Base-by-base conservation (phyloP, 208 protist species). In the Herpetomonas muscarum region DNA sequence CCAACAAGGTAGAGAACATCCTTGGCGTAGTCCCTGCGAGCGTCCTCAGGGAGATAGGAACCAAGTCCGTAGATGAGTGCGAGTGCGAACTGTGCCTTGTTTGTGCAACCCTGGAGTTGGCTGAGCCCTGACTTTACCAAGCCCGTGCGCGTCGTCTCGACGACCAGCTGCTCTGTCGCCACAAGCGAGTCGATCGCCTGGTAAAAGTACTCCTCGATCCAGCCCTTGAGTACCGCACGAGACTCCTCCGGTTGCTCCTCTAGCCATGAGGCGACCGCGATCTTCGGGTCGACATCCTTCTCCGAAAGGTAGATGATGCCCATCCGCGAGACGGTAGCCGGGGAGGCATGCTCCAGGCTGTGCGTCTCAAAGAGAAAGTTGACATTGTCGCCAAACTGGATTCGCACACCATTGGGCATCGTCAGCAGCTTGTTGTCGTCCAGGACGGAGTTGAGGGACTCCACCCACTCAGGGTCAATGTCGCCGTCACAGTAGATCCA, bases 331-430 rank as follows among this genome's bases (percentile, higher is more conserved):
- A 98, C 87, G n/a, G 97, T 98, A 3, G 96, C 96, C 13, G 96
- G 97, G 30, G 97, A 99, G n/a, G 98, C 98, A 65, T 89, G 98
- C 62, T 94, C 85, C 6, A 99, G 83, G 70, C 88, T 94, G 87
- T 99, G 93, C 21, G 97, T 98, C 77, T 99, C 98, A 73, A 99
- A 99, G 48, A 99, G 77, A 61, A 99, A 99, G 81, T 99, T 99
- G 26, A 99, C 97, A 68, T 99, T 99, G 53, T 90, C 80, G 25
- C 97, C 96, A 74, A 99, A 99, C 65, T 98, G 94, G 47, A 99
- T 97, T 26, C 97, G 88, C 47, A 99, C 98, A 51, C 98, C 98
- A 67, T 91, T 97, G 26, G 97, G 97, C 86, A 99, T 97, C 7
- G 98, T 99, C 12, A 99, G 67, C 36, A 99, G 81, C 41, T 92